Evolutionary conservation across 495 filamentous ascomycete genomes (phyloP), one percentile per base, ranked within the genome.

Genomic region (Hyaloscypha hepaticicola): DNA sequence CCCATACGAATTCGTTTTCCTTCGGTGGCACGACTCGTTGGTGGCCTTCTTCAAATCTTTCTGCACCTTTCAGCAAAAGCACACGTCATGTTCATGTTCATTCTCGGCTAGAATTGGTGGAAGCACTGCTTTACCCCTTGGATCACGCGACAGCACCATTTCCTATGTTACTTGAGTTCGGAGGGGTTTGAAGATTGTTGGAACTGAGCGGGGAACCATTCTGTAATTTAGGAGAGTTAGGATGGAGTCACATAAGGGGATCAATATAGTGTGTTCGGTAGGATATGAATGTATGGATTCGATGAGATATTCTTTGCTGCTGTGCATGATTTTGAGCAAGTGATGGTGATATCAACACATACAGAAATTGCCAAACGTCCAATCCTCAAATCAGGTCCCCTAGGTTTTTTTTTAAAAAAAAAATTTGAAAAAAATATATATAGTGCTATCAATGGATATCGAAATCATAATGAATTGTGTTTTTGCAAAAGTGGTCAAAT

Each of bases 221-320:
- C 63, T 66, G 63, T 66, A 66, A 66, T 66, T 60, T 66, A 66
- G 57, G 56, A 33, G 55, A 31, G 28, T 58, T 53, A 16, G 48
- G 21, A 28, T 48, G 51, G 51, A 33, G 56, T 45, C 52, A 29
- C 52, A 25, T 59, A 25, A n/a, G 56, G n/a, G n/a, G 26, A 31
- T 31, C 21, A 59, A 33, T 22, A 45, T n/a, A 24, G 55, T 57
- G 55, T 57, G 55, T 26, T 57, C 27, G 55, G 22, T 28, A n/a
- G 50, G 28, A 11, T 29, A 29, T 28, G 28, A 57, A 57, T 57
- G 55, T 57, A 57, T 57, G 55, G 55, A 57, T 57, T 53, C 22
- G 26, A 25, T 26, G 50, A 53, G 5, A 19, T 24, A 1, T 53
- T 24, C 22, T 12, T 53, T 26, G 9, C 8, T 25, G n/a, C 11